phyloP scores from a whole-genome alignment of 163 green algal genomes.

The Chloromonas sp. region DNA sequence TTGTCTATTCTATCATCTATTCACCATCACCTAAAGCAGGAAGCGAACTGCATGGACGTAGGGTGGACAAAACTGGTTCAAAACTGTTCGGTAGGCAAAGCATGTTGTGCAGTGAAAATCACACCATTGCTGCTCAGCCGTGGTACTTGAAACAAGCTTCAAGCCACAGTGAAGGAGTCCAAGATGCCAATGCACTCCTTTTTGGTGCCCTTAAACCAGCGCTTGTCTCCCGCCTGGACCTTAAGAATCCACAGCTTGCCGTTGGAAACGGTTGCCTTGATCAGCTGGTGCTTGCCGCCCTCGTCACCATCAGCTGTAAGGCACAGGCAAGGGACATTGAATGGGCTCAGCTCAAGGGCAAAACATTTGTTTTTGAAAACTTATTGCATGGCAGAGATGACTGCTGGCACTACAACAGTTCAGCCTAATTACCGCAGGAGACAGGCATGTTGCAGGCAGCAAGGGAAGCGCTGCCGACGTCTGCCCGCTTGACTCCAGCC shows the following conservation, averaged over 20 bases:
- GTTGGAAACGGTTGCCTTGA: constrained; percentile 78
- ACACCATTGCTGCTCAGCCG: no score
- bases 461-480: no score
- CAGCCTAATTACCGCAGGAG: no score
- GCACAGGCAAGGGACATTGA: not conserved
- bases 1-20: no score
- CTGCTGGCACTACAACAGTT: not conserved
- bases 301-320: constrained; percentile 86
- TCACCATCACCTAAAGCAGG: no score
- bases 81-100: no score
- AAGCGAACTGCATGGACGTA: no score
- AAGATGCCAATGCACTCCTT: constrained; percentile 45
- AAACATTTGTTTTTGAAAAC: not conserved
- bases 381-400: not conserved
- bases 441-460: no score
- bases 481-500: no score
- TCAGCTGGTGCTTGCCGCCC: constrained; percentile 87
- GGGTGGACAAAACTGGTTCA: no score
- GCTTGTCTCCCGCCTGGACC: constrained; percentile 94
- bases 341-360: not conserved
- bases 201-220: constrained; percentile 96
- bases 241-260: constrained; percentile 93
- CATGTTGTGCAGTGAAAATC: no score
- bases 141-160: not conserved
- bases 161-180: not conserved